A percentile compares a stretch with the other conserved stretches of the same genome.
These are phyloP conservation scores for Lophiostoma macrostomum DNA, from an alignment of 495 filamentous ascomycete genomes.

Conservation along the genomic window DNA sequence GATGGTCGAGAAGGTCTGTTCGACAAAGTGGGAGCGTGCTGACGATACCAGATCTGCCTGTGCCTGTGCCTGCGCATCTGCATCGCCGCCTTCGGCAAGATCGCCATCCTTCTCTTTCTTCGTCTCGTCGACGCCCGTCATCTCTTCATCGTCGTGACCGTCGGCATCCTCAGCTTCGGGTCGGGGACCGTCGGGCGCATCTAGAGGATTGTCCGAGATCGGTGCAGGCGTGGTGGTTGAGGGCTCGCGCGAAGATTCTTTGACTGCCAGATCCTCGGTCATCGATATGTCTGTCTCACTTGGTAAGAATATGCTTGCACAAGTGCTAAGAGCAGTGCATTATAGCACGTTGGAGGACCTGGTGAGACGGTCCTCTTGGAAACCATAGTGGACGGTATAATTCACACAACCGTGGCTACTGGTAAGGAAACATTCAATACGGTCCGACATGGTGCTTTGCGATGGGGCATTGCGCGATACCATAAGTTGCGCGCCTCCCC, in stretches of 20 bases:
- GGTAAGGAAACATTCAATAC: too few relatives aligned
- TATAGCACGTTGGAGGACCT: too few relatives aligned
- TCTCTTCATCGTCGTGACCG: slow-evolving; percentile 75
- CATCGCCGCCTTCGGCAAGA: slow-evolving; percentile 25
- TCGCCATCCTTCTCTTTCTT: slow-evolving; percentile 53
- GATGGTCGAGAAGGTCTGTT: slow-evolving; percentile 90
- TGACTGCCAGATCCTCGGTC: slow-evolving; percentile 40
- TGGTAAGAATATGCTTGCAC: too few relatives aligned
- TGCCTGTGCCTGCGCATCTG: slow-evolving; percentile 54
- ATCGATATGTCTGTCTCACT: slow-evolving; percentile 49
- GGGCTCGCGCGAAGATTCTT: slow-evolving; percentile 49
- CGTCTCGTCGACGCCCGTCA: slow-evolving; percentile 66
- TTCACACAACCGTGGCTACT: too few relatives aligned
- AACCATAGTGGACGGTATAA: too few relatives aligned
- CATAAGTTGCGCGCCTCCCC: too few relatives aligned
- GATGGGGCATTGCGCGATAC: too few relatives aligned
- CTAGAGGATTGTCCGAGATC: slow-evolving; percentile 76
- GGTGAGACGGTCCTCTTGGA: too few relatives aligned
- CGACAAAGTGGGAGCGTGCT: slow-evolving; percentile 84
- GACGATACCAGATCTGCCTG: slow-evolving; percentile 81
- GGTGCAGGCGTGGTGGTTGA: slow-evolving; percentile 50
- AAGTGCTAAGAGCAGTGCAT: too few relatives aligned
- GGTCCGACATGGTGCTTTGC: too few relatives aligned
- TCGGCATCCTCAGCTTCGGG: slow-evolving; percentile 61
- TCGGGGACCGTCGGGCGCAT: slow-evolving; percentile 76